A percentile compares a stretch with the other conserved stretches of the same genome.
phyloP scores from a whole-genome alignment of 495 filamentous ascomycete species.

The Clavariopsis aquatica region DNA sequence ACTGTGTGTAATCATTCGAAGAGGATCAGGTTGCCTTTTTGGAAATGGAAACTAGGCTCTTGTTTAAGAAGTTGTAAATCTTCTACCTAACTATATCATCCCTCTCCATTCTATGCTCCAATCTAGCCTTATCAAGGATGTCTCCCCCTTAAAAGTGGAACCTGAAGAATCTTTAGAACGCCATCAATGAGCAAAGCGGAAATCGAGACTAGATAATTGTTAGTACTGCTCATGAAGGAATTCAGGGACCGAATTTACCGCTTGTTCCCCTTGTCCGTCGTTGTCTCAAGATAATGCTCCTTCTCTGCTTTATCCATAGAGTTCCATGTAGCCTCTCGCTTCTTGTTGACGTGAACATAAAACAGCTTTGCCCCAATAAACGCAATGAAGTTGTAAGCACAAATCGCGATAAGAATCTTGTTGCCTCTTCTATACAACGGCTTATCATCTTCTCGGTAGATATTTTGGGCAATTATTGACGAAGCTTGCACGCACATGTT shows the following conservation, averaged over 20 bases:
- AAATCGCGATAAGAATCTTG: constrained; percentile 37
- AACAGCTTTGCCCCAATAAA: constrained; percentile 39
- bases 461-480: constrained; percentile 37
- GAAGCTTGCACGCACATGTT: constrained; percentile 52
- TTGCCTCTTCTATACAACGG: constrained; percentile 39
- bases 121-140: too few relatives aligned
- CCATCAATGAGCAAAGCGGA: constrained; percentile 5
- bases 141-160: neutral
- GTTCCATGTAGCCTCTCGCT: constrained; percentile 55
- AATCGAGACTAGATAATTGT: neutral
- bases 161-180: neutral
- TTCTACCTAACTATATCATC: too few relatives aligned
- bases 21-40: too few relatives aligned
- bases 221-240: neutral
- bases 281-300: constrained; percentile 63
- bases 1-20: too few relatives aligned
- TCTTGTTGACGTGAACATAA: constrained; percentile 35
- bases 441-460: constrained; percentile 40
- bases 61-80: too few relatives aligned
- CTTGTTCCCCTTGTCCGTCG: constrained; percentile 70
- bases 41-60: too few relatives aligned
- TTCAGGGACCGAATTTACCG: constrained; percentile 46
- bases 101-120: too few relatives aligned
- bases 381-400: constrained; percentile 31
- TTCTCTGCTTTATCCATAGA: constrained; percentile 63